Evolutionary conservation across 805 yeast species (phyloP).

Genomic region (Saccharomyces eubayanus): DNA sequence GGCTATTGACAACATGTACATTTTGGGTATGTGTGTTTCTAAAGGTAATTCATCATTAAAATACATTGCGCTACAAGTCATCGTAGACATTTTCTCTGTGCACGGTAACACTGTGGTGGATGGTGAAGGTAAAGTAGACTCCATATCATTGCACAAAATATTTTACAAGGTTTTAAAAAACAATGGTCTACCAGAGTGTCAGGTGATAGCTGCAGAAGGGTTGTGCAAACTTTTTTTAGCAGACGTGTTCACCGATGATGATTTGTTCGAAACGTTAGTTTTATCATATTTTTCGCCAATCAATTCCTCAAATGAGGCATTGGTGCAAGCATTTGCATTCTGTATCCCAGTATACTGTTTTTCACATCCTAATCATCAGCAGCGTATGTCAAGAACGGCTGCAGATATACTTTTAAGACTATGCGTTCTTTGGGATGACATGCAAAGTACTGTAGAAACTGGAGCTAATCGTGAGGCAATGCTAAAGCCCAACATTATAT

Average conservation of each 20-base stretch:
- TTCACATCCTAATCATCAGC: conserved; percentile 66
- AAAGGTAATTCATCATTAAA: conserved; percentile 58
- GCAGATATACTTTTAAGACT: conserved; percentile 59
- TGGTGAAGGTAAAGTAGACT: conserved; percentile 53
- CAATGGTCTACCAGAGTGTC: conserved; percentile 53
- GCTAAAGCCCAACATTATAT: conserved; percentile 42
- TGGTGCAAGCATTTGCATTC: conserved; percentile 74
- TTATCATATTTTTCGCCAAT: conserved; percentile 68
- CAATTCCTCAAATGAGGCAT: conserved; percentile 51
- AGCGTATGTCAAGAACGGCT: conserved; percentile 51
- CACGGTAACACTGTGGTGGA: conserved; percentile 68
- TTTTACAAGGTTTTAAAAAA: conserved; percentile 59
- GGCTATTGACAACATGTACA: conserved; percentile 55
- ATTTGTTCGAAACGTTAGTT: conserved; percentile 61
- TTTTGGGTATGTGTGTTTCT: conserved; percentile 63
- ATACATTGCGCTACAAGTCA: conserved; percentile 54
- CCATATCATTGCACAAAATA: conserved; percentile 56
- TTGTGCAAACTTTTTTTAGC: conserved; percentile 74
- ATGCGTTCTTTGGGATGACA: conserved; percentile 37
- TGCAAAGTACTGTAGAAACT: conserved; percentile 26
- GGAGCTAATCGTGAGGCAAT: conserved; percentile 25
- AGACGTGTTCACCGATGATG: conserved; percentile 63
- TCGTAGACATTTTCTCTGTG: conserved; percentile 69
- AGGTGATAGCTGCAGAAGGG: conserved; percentile 78
- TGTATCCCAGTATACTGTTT: conserved; percentile 84